Percentiles rank a stretch among this genome's conserved stretches.
These are phyloP conservation scores for Chrysoporthe cubensis DNA, from an alignment of 2,329 filamentous ascomycete species.

Conservation along the genomic window DNA sequence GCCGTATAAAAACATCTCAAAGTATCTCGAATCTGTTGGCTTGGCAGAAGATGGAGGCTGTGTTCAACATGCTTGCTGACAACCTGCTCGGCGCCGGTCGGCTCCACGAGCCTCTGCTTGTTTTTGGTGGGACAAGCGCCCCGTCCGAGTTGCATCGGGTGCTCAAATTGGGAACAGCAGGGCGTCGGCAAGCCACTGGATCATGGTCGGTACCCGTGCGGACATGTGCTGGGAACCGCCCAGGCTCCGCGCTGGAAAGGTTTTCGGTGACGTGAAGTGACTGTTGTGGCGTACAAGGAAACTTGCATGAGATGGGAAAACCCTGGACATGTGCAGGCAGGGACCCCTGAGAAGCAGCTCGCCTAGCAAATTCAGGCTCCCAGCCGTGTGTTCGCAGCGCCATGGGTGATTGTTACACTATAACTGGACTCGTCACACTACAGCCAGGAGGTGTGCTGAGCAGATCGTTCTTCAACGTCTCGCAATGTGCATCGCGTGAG, in stretches of 20 bases:
- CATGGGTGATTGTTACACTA: slow-evolving; percentile 17
- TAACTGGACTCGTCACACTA: slow-evolving; percentile 14
- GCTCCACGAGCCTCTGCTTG: neutral
- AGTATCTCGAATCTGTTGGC: neutral
- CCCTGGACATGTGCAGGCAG: slow-evolving; percentile 19
- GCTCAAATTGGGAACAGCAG: neutral
- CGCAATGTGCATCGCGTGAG: neutral
- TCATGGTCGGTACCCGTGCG: slow-evolving; percentile 4
- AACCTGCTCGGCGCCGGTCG: neutral
- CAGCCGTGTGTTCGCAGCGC: slow-evolving; percentile 17
- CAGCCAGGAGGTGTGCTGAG: neutral
- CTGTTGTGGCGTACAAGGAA: slow-evolving; percentile 3
- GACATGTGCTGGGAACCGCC: slow-evolving; percentile 18
- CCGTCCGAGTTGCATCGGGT: neutral
- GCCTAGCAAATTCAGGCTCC: slow-evolving; percentile 21
- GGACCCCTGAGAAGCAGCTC: slow-evolving; percentile 26
- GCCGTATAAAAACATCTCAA: slow-evolving; percentile 20
- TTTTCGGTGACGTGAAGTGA: slow-evolving; percentile 2
- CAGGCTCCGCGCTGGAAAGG: neutral
- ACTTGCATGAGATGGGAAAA: slow-evolving; percentile 6
- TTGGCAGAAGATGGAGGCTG: neutral
- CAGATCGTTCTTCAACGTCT: neutral
- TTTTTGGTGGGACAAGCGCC: slow-evolving; percentile 2
- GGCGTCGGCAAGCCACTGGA: slow-evolving; percentile 15
- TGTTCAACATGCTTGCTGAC: neutral